Evolutionary conservation across 768 basidiomycete species (phyloP).

Genomic region (Thelephora ganbajun): DNA sequence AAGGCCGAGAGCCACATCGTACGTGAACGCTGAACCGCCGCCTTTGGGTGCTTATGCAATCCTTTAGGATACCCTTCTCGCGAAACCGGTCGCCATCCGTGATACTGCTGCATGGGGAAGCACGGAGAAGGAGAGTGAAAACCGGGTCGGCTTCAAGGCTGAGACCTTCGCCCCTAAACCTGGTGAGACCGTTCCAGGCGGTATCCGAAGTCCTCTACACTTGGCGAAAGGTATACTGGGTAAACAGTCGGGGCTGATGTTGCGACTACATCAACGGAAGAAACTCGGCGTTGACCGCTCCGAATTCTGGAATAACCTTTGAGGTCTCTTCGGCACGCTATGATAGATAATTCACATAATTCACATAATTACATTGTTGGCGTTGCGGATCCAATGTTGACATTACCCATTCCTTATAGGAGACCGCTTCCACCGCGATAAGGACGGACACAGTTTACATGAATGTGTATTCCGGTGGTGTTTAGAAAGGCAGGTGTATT

Average conservation of each 20-base stretch:
- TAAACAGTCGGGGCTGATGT: conserved; percentile 8
- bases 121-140: conserved; percentile 16
- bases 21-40: conserved; percentile 18
- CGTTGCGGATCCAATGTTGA: too few species aligned
- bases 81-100: conserved; percentile 42
- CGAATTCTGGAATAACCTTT: conserved; percentile 12
- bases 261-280: conserved; percentile 13
- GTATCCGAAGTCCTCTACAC: conserved; percentile 37
- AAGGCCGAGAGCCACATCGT: conserved; percentile 59
- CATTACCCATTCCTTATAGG: too few species aligned
- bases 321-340: background rate
- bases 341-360: too few species aligned
- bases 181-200: conserved; percentile 45
- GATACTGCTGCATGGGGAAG: conserved; percentile 26
- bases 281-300: conserved; percentile 18
- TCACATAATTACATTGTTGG: too few species aligned
- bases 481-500: background rate
- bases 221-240: conserved; percentile 36
- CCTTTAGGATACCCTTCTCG: conserved; percentile 50
- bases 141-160: conserved; percentile 1
- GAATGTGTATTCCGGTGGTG: background rate
- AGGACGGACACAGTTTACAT: background rate
- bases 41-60: background rate
- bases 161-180: conserved; percentile 19
- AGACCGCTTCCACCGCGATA: background rate